These are phyloP conservation scores for Paraglomus occultum DNA, from an alignment of 192 early-diverging fungal species.

Conservation along the genomic window DNA sequence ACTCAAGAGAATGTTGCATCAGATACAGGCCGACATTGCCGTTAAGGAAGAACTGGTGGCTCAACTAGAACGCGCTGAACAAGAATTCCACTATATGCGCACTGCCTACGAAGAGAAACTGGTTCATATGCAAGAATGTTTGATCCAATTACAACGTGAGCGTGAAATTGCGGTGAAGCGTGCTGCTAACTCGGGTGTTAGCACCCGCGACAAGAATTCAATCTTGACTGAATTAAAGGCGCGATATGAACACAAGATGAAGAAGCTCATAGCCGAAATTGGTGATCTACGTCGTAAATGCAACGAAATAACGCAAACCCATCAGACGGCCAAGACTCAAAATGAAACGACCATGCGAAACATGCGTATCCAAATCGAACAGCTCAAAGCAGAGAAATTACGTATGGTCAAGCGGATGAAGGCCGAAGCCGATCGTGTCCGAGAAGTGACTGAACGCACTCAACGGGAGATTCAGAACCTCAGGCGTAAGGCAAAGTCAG, in stretches of 20 bases:
- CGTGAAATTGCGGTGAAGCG: conserved; percentile 63
- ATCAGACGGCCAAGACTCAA: conserved; percentile 47
- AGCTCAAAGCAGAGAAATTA: conserved; percentile 72
- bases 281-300: conserved; percentile 55
- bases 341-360: conserved; percentile 61
- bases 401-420: conserved; percentile 74
- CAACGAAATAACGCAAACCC: conserved; percentile 48
- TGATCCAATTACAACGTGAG: conserved; percentile 55
- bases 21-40: conserved; percentile 58
- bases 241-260: conserved; percentile 59
- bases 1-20: conserved; percentile 46
- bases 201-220: conserved; percentile 43
- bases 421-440: conserved; percentile 58
- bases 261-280: conserved; percentile 52
- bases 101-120: conserved; percentile 72
- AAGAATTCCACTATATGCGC: conserved; percentile 57
- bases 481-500: conserved; percentile 54
- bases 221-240: conserved; percentile 38
- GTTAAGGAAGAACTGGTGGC: conserved; percentile 60
- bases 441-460: conserved; percentile 56
- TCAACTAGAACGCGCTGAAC: conserved; percentile 54
- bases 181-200: conserved; percentile 35
- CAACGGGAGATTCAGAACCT: conserved; percentile 59
- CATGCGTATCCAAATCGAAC: conserved; percentile 65
- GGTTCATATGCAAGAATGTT: conserved; percentile 52